phyloP scores from a whole-genome alignment of 805 yeast species.

The Candida andamanensis region DNA sequence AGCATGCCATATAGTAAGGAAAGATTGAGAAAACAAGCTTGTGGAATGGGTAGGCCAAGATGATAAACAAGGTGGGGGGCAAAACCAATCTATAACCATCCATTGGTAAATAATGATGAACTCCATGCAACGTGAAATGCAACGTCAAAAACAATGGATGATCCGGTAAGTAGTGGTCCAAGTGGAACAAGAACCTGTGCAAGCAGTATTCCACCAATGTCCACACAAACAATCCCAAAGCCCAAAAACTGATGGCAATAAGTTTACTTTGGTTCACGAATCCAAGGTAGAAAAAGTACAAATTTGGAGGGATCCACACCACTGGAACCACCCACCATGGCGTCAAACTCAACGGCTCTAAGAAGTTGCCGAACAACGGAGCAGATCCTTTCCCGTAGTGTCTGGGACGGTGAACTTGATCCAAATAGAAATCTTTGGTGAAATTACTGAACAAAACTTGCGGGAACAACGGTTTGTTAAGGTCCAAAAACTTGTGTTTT shows the following conservation, averaged over 20 bases:
- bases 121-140: conserved; percentile 91
- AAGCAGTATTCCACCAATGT: conserved; percentile 81
- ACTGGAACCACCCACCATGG: conserved; percentile 93
- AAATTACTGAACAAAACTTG: conserved; percentile 77
- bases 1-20: conserved; percentile 81
- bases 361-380: conserved; percentile 87
- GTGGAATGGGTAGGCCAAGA: conserved; percentile 76
- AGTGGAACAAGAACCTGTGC: conserved; percentile 91
- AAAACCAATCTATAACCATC: conserved; percentile 87
- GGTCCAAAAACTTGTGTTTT: conserved; percentile 82
- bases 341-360: conserved; percentile 87
- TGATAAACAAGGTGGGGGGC: conserved; percentile 85
- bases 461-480: conserved; percentile 70
- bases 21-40: conserved; percentile 67
- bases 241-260: conserved; percentile 55
- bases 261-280: conserved; percentile 42
- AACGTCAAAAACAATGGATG: conserved; percentile 66
- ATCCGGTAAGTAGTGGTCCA: conserved; percentile 83
- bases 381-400: conserved; percentile 98
- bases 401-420: conserved; percentile 96
- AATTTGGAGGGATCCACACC: conserved; percentile 81
- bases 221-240: conserved; percentile 86
- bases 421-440: conserved; percentile 84
- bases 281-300: conserved; percentile 59
- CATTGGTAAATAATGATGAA: conserved; percentile 97